Evolutionary conservation across 192 early-diverging fungal species (phyloP).

Genomic region (Coemansia asiatica): DNA sequence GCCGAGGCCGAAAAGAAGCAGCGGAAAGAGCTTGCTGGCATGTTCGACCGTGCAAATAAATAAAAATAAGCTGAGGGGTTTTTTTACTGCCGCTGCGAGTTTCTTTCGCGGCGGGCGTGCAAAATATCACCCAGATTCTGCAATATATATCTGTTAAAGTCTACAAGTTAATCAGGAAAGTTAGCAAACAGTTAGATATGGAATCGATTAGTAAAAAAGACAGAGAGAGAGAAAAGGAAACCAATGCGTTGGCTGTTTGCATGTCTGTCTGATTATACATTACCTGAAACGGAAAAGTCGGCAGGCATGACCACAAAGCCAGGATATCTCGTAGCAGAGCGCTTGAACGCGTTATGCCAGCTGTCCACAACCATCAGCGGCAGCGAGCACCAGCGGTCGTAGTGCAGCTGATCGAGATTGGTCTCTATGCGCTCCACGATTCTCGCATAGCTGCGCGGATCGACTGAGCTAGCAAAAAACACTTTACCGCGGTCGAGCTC

Average conservation of each 20-base stretch:
- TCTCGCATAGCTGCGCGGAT: constrained; percentile 14
- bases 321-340: constrained; percentile 20
- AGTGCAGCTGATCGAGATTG: constrained; percentile 30
- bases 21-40: constrained; percentile 45
- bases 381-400: constrained; percentile 34
- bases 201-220: neutral
- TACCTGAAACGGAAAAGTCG: constrained; percentile 12
- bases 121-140: constrained; percentile 15
- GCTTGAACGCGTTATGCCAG: constrained; percentile 25
- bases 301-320: constrained; percentile 40
- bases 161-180: constrained; percentile 6
- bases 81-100: neutral
- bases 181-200: too few relatives aligned
- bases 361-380: constrained; percentile 42
- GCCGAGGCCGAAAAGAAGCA: constrained; percentile 43
- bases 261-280: neutral
- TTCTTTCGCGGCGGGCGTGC: constrained; percentile 3
- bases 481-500: constrained; percentile 22
- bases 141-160: constrained; percentile 14
- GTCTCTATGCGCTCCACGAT: constrained; percentile 23
- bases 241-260: neutral
- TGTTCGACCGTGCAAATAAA: constrained; percentile 48
- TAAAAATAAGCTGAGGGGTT: neutral
- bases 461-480: constrained; percentile 36
- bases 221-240: neutral